phyloP scores from a whole-genome alignment of 2,329 filamentous ascomycete genomes.

The Trichophaea hybrida region DNA sequence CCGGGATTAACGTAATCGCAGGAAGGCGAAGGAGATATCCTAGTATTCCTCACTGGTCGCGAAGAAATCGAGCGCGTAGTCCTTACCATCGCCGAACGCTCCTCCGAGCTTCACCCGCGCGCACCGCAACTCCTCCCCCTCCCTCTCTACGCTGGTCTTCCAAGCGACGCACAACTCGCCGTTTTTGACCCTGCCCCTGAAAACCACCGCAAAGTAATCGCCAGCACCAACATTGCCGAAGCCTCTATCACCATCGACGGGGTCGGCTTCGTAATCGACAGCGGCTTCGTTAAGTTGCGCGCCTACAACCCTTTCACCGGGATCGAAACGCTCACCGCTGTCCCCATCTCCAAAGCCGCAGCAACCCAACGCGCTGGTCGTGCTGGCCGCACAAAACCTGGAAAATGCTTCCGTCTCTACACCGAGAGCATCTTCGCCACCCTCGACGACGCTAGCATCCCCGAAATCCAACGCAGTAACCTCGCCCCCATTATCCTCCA shows the following conservation, averaged over 20 bases:
- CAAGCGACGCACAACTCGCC: constrained; percentile 69
- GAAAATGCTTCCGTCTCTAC: constrained; percentile 81
- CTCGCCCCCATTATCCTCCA: constrained; percentile 72
- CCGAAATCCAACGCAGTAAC: constrained; percentile 84
- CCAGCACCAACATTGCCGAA: constrained; percentile 96
- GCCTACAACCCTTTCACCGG: constrained; percentile 73
- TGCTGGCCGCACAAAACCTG: constrained; percentile 80
- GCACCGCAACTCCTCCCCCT: constrained; percentile 44
- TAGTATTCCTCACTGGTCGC: constrained; percentile 84
- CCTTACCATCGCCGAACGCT: neutral
- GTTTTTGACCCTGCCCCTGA: constrained; percentile 65
- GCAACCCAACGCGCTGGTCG: constrained; percentile 83
- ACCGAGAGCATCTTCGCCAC: constrained; percentile 57
- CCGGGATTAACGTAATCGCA: neutral
- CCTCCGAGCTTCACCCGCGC: neutral
- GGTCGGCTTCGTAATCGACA: constrained; percentile 80
- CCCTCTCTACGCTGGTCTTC: constrained; percentile 79
- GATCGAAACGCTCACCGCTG: constrained; percentile 78
- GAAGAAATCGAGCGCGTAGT: constrained; percentile 59
- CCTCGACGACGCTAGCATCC: constrained; percentile 59
- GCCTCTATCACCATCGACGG: constrained; percentile 93
- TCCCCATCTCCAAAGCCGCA: constrained; percentile 83
- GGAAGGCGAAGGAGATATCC: constrained; percentile 52
- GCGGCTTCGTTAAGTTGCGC: constrained; percentile 87
- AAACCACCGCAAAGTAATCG: constrained; percentile 66